Evolutionary conservation across 1,284 basidiomycete species (phyloP).

Genomic region (Cystobasidium sp.): DNA sequence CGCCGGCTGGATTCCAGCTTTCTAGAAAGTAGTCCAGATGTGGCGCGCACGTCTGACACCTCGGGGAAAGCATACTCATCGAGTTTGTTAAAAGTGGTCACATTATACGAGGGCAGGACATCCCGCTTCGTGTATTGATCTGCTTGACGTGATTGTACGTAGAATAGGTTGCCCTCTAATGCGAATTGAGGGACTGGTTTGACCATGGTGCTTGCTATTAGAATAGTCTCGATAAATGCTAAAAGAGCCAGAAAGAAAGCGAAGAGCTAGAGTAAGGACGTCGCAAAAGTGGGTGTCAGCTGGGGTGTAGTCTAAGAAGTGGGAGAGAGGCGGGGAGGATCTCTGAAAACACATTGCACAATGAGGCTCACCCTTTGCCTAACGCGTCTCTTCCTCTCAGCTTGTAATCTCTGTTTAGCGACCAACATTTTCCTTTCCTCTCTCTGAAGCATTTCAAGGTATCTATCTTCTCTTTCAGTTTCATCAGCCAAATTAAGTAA

Average conservation of each 20-base stretch:
- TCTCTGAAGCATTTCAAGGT: not conserved
- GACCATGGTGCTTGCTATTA: conserved; percentile 6
- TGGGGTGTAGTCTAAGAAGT: not conserved
- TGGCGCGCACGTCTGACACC: no score
- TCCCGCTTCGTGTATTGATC: conserved; percentile 20
- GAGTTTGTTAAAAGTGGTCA: no score
- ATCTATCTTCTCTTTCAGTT: not conserved
- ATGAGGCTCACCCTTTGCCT: no score
- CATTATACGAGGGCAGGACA: not conserved
- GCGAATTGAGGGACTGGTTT: conserved; percentile 36
- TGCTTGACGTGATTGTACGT: conserved; percentile 29
- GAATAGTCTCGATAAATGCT: not conserved
- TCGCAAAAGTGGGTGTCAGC: not conserved
- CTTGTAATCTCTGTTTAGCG: no score
- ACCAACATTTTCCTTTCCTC: no score
- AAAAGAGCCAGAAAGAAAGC: conserved; percentile 6
- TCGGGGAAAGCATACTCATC: no score
- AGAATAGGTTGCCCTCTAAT: conserved; percentile 22
- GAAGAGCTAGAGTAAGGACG: not conserved
- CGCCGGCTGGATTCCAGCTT: not conserved
- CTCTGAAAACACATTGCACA: no score
- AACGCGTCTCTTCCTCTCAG: no score
- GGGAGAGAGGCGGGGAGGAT: no score
- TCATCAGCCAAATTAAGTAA: not conserved
- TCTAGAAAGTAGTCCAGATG: not conserved